These are phyloP conservation scores for Boechera retrofracta DNA, from an alignment of 345 rosid species.

Conservation along the genomic window DNA sequence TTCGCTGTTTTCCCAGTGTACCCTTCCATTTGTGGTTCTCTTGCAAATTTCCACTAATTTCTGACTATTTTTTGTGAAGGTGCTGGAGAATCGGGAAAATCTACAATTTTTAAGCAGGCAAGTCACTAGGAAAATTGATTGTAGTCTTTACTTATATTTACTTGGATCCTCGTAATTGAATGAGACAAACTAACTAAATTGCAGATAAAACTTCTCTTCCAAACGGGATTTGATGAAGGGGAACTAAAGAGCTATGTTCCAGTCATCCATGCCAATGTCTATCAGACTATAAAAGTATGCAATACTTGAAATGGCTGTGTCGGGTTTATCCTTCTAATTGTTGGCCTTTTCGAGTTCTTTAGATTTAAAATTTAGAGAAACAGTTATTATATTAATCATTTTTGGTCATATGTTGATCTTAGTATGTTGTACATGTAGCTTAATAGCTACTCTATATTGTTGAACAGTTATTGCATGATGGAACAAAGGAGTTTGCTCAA, in stretches of 20 bases:
- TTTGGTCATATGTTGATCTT: not conserved
- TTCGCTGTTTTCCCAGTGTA: no score
- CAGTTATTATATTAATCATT: conserved; percentile 4
- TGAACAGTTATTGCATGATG: conserved; percentile 84
- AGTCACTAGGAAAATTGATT: conserved; percentile 24
- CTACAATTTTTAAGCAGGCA: conserved; percentile 99
- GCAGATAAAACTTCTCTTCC: conserved; percentile 96
- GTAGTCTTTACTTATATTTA: not conserved
- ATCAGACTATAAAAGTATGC: conserved; percentile 99
- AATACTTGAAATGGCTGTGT: conserved; percentile 76
- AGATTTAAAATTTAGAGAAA: not conserved
- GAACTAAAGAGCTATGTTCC: conserved; percentile 89
- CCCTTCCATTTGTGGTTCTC: not conserved
- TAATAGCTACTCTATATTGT: conserved; percentile 32
- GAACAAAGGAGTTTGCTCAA: conserved; percentile 91
- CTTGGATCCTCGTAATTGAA: not conserved
- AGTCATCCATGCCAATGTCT: conserved; percentile 96
- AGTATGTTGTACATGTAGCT: conserved; percentile 25
- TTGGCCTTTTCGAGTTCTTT: not conserved
- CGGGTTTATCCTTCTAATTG: conserved; percentile 54
- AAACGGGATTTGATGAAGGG: conserved; percentile 92
- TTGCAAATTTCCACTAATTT: not conserved
- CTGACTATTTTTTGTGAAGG: conserved; percentile 52
- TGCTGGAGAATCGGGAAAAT: conserved; percentile 99
- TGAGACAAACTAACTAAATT: conserved; percentile 1